These are phyloP conservation scores for Jasminum sambac DNA, from an alignment of 257 asterid species.

Conservation along the genomic window DNA sequence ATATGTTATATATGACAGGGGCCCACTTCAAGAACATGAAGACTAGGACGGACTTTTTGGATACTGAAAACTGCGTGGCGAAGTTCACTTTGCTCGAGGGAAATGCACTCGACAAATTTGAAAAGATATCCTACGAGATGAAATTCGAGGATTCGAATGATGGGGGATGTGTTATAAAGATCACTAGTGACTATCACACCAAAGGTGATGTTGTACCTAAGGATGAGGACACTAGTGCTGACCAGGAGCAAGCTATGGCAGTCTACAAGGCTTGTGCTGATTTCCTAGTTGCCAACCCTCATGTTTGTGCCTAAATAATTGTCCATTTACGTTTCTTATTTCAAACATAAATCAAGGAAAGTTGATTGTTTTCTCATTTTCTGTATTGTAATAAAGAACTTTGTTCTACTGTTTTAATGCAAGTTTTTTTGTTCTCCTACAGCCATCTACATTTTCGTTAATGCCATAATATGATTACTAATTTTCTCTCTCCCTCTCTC, in stretches of 20 bases:
- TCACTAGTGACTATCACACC: slow-evolving; percentile 11
- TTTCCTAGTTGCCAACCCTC: slow-evolving; percentile 18
- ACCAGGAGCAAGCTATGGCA: background rate
- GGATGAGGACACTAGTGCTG: slow-evolving; percentile 1
- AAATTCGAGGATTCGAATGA: slow-evolving; percentile 9
- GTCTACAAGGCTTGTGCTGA: slow-evolving; percentile 17
- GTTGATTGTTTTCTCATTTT: too few species aligned
- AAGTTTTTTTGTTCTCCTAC: background rate
- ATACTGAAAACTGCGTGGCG: background rate
- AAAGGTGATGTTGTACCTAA: slow-evolving; percentile 6
- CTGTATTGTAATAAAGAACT: too few species aligned
- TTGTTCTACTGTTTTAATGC: too few species aligned
- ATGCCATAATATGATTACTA: too few species aligned
- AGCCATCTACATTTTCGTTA: background rate
- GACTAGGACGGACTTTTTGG: slow-evolving; percentile 1
- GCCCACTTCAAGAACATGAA: slow-evolving; percentile 3
- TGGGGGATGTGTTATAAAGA: slow-evolving; percentile 23
- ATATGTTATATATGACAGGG: background rate
- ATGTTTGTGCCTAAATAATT: slow-evolving; percentile 10
- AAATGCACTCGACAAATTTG: slow-evolving; percentile 10
- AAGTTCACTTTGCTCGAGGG: slow-evolving; percentile 27
- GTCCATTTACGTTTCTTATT: too few species aligned
- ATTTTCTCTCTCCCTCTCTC: too few species aligned
- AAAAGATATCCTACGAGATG: slow-evolving; percentile 4
- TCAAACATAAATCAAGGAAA: too few species aligned